Percentiles rank a stretch among this genome's conserved stretches.
Evolutionary conservation across 768 basidiomycete genomes (phyloP).

Genomic region (Krasilnikovozyma curviuscula): DNA sequence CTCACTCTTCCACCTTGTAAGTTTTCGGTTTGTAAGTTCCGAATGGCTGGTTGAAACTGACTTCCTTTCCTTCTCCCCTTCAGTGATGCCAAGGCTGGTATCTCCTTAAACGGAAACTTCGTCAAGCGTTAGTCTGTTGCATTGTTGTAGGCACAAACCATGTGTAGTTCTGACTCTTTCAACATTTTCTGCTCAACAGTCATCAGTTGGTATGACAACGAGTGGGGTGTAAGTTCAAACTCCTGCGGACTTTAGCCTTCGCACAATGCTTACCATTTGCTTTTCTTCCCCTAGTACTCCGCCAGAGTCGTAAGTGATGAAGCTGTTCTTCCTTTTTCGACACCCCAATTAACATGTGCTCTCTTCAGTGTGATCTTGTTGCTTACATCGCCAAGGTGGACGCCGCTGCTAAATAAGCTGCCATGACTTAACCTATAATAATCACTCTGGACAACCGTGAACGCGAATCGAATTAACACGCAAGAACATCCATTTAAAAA

Average conservation of each 20-base stretch:
- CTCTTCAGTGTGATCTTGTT: conserved; percentile 49
- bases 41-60: too few relatives aligned
- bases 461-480: too few relatives aligned
- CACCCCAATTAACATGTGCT: background rate
- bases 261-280: background rate
- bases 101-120: conserved; percentile 75
- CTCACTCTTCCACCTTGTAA: conserved; percentile 74
- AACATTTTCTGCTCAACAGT: background rate
- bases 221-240: conserved; percentile 35
- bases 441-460: too few relatives aligned
- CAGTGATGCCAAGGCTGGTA: conserved; percentile 81
- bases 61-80: too few relatives aligned
- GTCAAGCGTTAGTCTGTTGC: conserved; percentile 57
- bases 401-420: conserved; percentile 14
- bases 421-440: too few relatives aligned
- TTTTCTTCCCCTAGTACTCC: background rate
- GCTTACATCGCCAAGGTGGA: conserved; percentile 62
- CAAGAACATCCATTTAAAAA: too few relatives aligned
- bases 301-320: conserved; percentile 25
- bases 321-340: conserved; percentile 16
- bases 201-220: conserved; percentile 48
- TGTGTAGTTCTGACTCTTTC: background rate
- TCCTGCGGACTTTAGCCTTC: conserved; percentile 8
- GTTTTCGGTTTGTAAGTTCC: too few relatives aligned
- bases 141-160: background rate